These are phyloP conservation scores for Fagopyrum esculentum DNA, from an alignment of 148 eudicot species.

Conservation along the genomic window DNA sequence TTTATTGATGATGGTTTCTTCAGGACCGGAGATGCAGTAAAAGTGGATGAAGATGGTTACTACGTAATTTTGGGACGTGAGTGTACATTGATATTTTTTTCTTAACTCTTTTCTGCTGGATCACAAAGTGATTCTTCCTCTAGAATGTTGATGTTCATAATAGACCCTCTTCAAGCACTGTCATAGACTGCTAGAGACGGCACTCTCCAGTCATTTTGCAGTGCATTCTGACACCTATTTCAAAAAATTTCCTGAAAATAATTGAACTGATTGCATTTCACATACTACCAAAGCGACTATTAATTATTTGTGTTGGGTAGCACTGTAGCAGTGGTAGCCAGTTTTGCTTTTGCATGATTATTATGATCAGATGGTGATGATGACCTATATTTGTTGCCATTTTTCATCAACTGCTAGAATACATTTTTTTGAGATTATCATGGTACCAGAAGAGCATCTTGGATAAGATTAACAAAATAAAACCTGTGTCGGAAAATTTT, in stretches of 20 bases:
- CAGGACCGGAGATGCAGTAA: conserved; percentile 92
- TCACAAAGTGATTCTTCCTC: not conserved
- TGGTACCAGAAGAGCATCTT: not conserved
- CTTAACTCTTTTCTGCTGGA: not conserved
- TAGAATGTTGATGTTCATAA: not conserved
- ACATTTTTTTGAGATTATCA: not conserved
- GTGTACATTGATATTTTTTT: conserved; percentile 18
- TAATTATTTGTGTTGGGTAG: not conserved
- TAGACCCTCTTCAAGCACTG: not conserved
- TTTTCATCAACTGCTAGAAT: not conserved
- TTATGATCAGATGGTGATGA: not conserved
- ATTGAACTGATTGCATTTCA: not conserved
- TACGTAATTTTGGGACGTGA: conserved; percentile 91
- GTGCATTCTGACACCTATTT: too few species aligned
- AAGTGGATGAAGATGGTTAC: conserved; percentile 89
- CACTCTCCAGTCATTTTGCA: not conserved
- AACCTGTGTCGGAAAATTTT: not conserved
- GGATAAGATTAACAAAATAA: not conserved
- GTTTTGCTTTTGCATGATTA: not conserved
- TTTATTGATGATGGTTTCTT: conserved; percentile 81
- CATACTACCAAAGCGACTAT: not conserved
- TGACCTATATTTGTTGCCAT: not conserved
- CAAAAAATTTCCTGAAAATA: not conserved
- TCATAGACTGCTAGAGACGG: not conserved
- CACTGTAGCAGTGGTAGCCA: not conserved